These are phyloP conservation scores for Melastoma malabathricum DNA, from an alignment of 345 rosid genomes.

Conservation along the genomic window DNA sequence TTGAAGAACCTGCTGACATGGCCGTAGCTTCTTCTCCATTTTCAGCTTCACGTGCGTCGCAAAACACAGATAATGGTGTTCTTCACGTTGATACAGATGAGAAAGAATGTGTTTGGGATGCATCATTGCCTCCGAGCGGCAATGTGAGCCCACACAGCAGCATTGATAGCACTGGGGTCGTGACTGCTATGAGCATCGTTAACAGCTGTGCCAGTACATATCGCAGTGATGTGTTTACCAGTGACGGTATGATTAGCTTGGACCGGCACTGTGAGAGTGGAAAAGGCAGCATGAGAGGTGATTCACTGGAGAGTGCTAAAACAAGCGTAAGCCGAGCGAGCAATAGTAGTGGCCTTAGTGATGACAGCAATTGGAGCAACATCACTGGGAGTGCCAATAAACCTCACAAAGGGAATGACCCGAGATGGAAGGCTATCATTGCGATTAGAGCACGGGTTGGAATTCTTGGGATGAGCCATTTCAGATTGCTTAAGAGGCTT, in stretches of 20 bases:
- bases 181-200: conserved; percentile 71
- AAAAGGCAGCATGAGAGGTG: conserved; percentile 54
- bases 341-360: conserved; percentile 78
- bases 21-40: conserved; percentile 39
- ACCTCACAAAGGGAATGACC: conserved; percentile 98
- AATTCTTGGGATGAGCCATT: conserved; percentile 86
- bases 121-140: conserved; percentile 89
- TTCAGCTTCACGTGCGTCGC: conserved; percentile 42
- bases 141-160: conserved; percentile 83
- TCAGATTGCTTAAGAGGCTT: conserved; percentile 76
- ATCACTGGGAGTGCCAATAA: conserved; percentile 73
- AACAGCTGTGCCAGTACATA: conserved; percentile 53
- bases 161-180: conserved; percentile 58
- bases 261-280: conserved; percentile 57
- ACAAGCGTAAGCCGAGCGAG: conserved; percentile 78
- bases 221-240: conserved; percentile 47
- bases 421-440: conserved; percentile 90
- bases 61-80: conserved; percentile 45
- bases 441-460: conserved; percentile 82
- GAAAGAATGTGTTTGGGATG: conserved; percentile 93
- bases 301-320: conserved; percentile 75
- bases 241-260: conserved; percentile 67
- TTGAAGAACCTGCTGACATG: conserved; percentile 45
- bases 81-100: conserved; percentile 60
- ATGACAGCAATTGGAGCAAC: conserved; percentile 97